Percentiles rank a stretch among this genome's conserved stretches.
Conservation (phyloP, 129 eudicot species). For the Flaveria bidentis region DNA sequence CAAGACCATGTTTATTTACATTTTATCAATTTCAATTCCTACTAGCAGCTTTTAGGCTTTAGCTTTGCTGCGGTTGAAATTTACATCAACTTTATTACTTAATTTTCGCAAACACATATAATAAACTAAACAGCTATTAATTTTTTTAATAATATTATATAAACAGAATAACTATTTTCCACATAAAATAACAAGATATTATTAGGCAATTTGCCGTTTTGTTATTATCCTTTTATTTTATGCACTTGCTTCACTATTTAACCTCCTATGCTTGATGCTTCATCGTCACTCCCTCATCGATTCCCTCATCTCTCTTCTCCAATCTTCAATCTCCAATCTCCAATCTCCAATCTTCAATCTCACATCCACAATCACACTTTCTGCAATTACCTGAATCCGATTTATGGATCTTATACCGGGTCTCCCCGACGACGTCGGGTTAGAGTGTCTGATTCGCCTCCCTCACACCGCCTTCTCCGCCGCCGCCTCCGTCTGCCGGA, state of each 20-base stretch:
- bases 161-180: too few relatives aligned
- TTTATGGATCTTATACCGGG: slow-evolving; percentile 60
- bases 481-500: slow-evolving; percentile 52
- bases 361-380: background rate
- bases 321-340: background rate
- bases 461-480: slow-evolving; percentile 44
- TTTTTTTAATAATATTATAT: too few relatives aligned
- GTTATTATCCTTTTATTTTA: background rate
- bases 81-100: too few relatives aligned
- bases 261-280: background rate
- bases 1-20: too few relatives aligned
- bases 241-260: background rate
- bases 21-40: too few relatives aligned
- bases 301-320: background rate
- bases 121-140: too few relatives aligned
- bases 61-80: too few relatives aligned
- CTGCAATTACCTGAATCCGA: background rate
- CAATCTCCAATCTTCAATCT: background rate
- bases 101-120: too few relatives aligned
- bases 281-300: background rate
- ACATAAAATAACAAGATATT: background rate
- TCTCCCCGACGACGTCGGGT: slow-evolving; percentile 57
- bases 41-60: too few relatives aligned
- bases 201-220: too few relatives aligned
- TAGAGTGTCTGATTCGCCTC: slow-evolving; percentile 54